Percentiles rank a stretch among this genome's conserved stretches.
Conservation (phyloP, 108 stramenopile genomes). For the Conticribra weissflogii region DNA sequence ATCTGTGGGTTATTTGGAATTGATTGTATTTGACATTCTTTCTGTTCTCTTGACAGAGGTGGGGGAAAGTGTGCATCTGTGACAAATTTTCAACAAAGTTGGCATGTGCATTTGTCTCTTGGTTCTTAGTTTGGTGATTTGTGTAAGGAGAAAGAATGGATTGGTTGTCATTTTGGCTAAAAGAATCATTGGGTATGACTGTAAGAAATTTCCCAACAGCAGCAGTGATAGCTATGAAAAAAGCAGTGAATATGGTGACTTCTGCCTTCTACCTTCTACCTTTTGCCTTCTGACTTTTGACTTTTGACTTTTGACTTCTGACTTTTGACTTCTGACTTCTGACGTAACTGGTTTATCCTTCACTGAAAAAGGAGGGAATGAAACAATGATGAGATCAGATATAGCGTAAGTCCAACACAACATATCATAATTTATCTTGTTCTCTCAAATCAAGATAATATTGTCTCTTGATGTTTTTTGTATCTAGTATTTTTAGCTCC, state of each 20-base stretch:
- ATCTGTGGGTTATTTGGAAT: slow-evolving; percentile 17
- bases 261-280: too few relatives aligned
- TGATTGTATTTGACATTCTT: neutral
- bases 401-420: too few relatives aligned
- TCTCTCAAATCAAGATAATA: slow-evolving; percentile 24
- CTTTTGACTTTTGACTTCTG: too few relatives aligned
- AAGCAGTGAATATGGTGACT: slow-evolving; percentile 82
- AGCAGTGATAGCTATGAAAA: slow-evolving; percentile 84
- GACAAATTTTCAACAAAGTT: slow-evolving; percentile 47
- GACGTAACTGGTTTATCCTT: slow-evolving; percentile 40
- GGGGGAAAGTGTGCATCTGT: slow-evolving; percentile 37
- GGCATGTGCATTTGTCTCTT: slow-evolving; percentile 22
- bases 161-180: slow-evolving; percentile 50
- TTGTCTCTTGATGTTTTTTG: slow-evolving; percentile 35
- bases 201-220: slow-evolving; percentile 79
- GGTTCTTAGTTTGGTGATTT: slow-evolving; percentile 9
- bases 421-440: too few relatives aligned
- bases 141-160: slow-evolving; percentile 73
- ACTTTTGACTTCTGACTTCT: too few relatives aligned
- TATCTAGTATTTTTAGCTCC: too few relatives aligned
- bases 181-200: slow-evolving; percentile 61
- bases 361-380: neutral
- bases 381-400: neutral
- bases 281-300: too few relatives aligned
- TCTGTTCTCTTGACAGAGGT: slow-evolving; percentile 22